Percentiles rank a stretch among this genome's conserved stretches.
phyloP scores from a whole-genome alignment of 805 yeast genomes.

The Candida endomychidarum region DNA sequence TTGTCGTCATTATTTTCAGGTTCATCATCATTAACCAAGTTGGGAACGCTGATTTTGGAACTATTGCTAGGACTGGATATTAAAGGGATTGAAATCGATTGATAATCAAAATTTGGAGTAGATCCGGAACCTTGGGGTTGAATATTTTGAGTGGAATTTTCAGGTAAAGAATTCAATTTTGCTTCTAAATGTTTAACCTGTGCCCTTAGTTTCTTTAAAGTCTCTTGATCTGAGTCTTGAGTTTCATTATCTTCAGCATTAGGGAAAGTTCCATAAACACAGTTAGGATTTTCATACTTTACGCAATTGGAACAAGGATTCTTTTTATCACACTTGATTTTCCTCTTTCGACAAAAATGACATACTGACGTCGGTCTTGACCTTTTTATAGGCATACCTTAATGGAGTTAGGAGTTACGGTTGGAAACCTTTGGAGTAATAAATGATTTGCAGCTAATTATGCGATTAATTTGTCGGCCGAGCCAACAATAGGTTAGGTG shows the following conservation, averaged over 20 bases:
- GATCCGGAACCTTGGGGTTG: too few relatives aligned
- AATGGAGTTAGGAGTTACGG: too few relatives aligned
- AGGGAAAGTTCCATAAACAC: slow-evolving; percentile 13
- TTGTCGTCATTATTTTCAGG: slow-evolving; percentile 5
- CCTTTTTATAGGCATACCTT: slow-evolving; percentile 19
- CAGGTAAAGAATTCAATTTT: too few relatives aligned
- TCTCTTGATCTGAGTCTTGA: slow-evolving; percentile 3
- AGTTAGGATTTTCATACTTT: slow-evolving; percentile 23
- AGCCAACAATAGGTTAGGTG: too few relatives aligned
- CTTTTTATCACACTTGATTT: slow-evolving; percentile 38
- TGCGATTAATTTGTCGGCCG: too few relatives aligned
- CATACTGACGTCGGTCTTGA: slow-evolving; percentile 34
- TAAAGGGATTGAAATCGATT: neutral
- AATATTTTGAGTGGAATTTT: too few relatives aligned
- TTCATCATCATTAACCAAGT: neutral
- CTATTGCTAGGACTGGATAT: neutral
- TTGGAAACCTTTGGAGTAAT: too few relatives aligned
- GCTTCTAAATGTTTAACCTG: slow-evolving; percentile 8
- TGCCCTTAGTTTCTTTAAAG: slow-evolving; percentile 6
- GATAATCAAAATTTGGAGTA: too few relatives aligned
- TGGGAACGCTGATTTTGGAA: too few relatives aligned
- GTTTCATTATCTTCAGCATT: neutral
- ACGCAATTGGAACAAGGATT: slow-evolving; percentile 38
- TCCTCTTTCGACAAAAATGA: slow-evolving; percentile 34
- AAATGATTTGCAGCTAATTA: neutral